Evolutionary conservation across 805 yeast species (phyloP).

Genomic region (Vanderwaltozyma yarrowii): DNA sequence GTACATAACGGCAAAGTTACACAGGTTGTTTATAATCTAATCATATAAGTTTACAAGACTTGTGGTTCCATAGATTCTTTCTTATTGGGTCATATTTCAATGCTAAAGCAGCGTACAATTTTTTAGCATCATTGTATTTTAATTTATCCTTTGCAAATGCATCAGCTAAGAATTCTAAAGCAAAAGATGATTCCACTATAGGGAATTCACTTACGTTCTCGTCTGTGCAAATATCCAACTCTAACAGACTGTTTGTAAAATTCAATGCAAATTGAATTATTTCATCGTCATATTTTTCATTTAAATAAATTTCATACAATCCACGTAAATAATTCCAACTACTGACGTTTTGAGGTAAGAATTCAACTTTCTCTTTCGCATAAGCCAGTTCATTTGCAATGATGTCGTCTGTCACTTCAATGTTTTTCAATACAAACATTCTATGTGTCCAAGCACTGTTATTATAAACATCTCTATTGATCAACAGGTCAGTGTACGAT

Average conservation of each 20-base stretch:
- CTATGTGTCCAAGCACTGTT: conserved; percentile 94
- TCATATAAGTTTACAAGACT: conserved; percentile 15
- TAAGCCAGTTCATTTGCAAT: conserved; percentile 42
- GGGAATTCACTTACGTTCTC: conserved; percentile 5
- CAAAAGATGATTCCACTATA: conserved; percentile 42
- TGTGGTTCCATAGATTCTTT: conserved; percentile 49
- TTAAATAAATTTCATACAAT: conserved; percentile 30
- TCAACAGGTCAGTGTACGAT: conserved; percentile 36
- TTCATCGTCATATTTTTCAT: conserved; percentile 24
- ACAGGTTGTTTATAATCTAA: too few species aligned
- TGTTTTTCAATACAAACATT: conserved; percentile 40
- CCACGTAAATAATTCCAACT: conserved; percentile 80
- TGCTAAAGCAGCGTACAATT: conserved; percentile 43
- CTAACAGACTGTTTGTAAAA: conserved; percentile 30
- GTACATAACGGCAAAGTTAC: too few species aligned
- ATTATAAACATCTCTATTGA: conserved; percentile 63
- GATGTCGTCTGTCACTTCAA: conserved; percentile 8
- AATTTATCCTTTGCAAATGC: conserved; percentile 31
- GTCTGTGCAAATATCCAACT: conserved; percentile 6
- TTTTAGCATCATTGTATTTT: conserved; percentile 29
- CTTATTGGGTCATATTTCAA: conserved; percentile 52
- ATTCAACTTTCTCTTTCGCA: conserved; percentile 37
- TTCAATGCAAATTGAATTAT: conserved; percentile 37
- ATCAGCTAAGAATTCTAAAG: conserved; percentile 52
- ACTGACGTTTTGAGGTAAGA: conserved; percentile 73